Base-by-base conservation (phyloP, 306 rosid species). In the Casuarina cunninghamiana region DNA sequence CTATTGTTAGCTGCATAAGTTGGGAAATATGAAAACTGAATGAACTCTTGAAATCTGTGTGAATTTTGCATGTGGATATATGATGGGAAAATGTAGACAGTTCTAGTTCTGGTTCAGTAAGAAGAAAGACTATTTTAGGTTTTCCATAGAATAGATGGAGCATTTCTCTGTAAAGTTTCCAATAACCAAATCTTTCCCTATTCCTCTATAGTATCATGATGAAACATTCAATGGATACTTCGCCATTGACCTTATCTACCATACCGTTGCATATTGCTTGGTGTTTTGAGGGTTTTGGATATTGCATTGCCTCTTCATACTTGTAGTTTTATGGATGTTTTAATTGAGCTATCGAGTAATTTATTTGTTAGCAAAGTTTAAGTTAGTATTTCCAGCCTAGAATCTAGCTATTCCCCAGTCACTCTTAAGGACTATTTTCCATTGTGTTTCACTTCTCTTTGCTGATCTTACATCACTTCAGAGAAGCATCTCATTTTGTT, bases 1-100 rank as follows among this genome's bases (percentile, higher is more conserved):
- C 38, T 63, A 6, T 63, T 5, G 46, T 63, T 13, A 63, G 15
- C 32, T 63, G 7, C 19, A 38, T 38, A 15, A 12, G n/a, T 63
- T 63, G 15, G 32, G 38, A 63, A 63, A 41, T 41, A 63, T 63
- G 46, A 10, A 58, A 58, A 37, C 44, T 5, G 44, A 45, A 13
- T 63, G 69, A 63, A 63, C 69, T 38, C 11, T 63, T 63, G 69
- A 63, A 3, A 41, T 63, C 17, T 7, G 15, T 38, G n/a, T 63
- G 69, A 57, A 44, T 26, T 55, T 32, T 76, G 50, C 37, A 53
- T 57, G 63, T 66, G 72, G 66, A 57, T 67, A 54, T 15, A 81
- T 26, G 45, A 74, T 74, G 77, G 26, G 69, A 79, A 58, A 58
- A 74, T 60, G 53, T n/a, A 66, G 65, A 57, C 69, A 38, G 9